Base-by-base conservation (phyloP, 169 alveolate genomes). In the Sarcocystis neurona region DNA sequence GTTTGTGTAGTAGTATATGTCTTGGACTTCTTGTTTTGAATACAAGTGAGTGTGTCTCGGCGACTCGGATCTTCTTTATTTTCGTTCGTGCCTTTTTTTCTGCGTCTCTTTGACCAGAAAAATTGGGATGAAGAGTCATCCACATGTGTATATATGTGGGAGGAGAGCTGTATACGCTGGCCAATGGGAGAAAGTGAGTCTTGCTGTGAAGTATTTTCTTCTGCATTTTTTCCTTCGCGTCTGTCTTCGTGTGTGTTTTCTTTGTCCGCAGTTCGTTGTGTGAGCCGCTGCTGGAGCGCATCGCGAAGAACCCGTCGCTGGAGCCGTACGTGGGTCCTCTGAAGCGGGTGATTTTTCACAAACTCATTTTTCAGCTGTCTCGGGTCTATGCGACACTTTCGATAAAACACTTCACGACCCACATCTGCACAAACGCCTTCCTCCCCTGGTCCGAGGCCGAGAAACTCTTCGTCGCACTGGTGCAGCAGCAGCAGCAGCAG, bases 301-400 rank as follows among this genome's bases (percentile, higher is more conserved):
- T 84, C 50, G 10, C 79, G 80, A 79, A 72, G 93, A 85, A 34
- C 77, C 79, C 56, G 60, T 18, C 47, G 85, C 84, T 95, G 85
- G 84, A 85, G 47, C 90, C 79, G 32, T 96, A 96, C 90, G 93
- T 92, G 85, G 85, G 92, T 18, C 96, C 94, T 78, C 85, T 96
- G 85, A 96, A 96, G 89, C 95, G 94, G 43, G 97, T 96, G n/a
- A 93, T 96, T 53, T 93, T 95, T 92, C 96, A 95, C 89, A 96
- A 96, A 79, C 80, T 95, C 68, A 93, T 96, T 68, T 74, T 94
- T 75, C 95, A 93, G 89, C 90, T 96, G 39, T 94, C 97, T 1
- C 92, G 91, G 84, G 98, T 96, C 48, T 96, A 96, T 85, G 94
- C 96, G 3, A 88, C 97, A 27, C 94, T 96, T 88, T 93, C 96